Percentiles rank a stretch among this genome's conserved stretches.
Conservation (phyloP, 2,329 filamentous ascomycete genomes). For the Nemania sp. region DNA sequence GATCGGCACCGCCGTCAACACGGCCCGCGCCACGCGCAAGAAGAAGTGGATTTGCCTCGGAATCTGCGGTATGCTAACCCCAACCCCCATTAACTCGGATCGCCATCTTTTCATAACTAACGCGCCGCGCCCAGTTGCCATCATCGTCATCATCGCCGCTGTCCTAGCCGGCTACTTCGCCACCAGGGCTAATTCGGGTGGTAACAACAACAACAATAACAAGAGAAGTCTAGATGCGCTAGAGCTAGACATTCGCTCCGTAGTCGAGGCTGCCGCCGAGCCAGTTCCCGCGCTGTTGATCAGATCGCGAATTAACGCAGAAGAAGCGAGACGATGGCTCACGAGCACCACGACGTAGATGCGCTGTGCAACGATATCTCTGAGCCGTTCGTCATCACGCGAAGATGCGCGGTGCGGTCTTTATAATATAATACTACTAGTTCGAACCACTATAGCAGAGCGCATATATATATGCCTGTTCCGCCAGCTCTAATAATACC, state of each 20-base stretch:
- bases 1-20: constrained; percentile 78
- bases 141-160: constrained; percentile 56
- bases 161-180: constrained; percentile 45
- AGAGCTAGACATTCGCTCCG: constrained; percentile 21
- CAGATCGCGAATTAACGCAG: constrained; percentile 31
- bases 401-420: constrained; percentile 11
- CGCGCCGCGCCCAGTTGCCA: no score
- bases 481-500: constrained; percentile 20
- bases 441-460: constrained; percentile 5
- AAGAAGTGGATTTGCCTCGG: constrained; percentile 98
- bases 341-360: constrained; percentile 24
- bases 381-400: no score
- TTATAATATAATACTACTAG: not conserved
- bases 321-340: constrained; percentile 29
- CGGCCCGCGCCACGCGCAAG: constrained; percentile 76
- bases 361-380: no score
- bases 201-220: constrained; percentile 1
- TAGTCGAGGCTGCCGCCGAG: constrained; percentile 26
- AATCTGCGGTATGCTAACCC: constrained; percentile 60
- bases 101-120: constrained; percentile 35
- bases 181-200: constrained; percentile 13
- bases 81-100: not conserved
- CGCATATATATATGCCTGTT: constrained; percentile 2
- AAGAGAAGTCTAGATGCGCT: constrained; percentile 31
- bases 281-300: constrained; percentile 27